Base-by-base conservation (phyloP, 495 filamentous ascomycete genomes). In the Penicillium cinerascens region DNA sequence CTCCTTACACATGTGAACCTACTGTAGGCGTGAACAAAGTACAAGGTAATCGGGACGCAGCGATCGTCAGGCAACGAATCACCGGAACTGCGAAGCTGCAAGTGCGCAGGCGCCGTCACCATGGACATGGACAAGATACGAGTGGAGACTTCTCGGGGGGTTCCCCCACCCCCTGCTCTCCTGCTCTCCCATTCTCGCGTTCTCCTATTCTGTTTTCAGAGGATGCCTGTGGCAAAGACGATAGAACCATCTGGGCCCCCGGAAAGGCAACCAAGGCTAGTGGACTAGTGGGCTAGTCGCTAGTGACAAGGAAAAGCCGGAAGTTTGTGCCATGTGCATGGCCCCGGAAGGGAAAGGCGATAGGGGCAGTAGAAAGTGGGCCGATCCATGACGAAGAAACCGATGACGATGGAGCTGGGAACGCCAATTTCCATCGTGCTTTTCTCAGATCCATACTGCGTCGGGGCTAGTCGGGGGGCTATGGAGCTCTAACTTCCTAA, bases 31-130 rank as follows among this genome's bases (percentile, higher is more conserved):
- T n/a, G n/a, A n/a, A n/a, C 16, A 39, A 39, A 39, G 37, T 39
- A 39, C 37, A 39, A 36, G 22, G 35, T 37, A 22, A n/a, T 21
- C 26, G 15, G 33, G 29, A 53, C 36, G 46, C 27, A 62, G 36
- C 52, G 47, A 62, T 56, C 52, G 47, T 40, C 54, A 44, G 54
- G 44, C 51, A 55, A 39, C 62, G 47, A 64, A 60, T 65, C 51
- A 60, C 38, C 46, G 39, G 22, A 11, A 44, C 15, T 42, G 49
- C 42, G 44, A 44, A 57, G 46, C 62, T 63, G 59, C 59, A 60
- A 66, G 63, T 66, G 63, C 52, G 59, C 46, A 43, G 49, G 56
- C 39, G 50, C 59, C 63, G 54, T 66, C 54, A 56, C 63, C 63
- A 44, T 54, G 60, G 60, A 55, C 60, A 52, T 63, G 63, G 62